Evolutionary conservation across 2,329 filamentous ascomycete species (phyloP).

Genomic region (Byssochlamys sp.): DNA sequence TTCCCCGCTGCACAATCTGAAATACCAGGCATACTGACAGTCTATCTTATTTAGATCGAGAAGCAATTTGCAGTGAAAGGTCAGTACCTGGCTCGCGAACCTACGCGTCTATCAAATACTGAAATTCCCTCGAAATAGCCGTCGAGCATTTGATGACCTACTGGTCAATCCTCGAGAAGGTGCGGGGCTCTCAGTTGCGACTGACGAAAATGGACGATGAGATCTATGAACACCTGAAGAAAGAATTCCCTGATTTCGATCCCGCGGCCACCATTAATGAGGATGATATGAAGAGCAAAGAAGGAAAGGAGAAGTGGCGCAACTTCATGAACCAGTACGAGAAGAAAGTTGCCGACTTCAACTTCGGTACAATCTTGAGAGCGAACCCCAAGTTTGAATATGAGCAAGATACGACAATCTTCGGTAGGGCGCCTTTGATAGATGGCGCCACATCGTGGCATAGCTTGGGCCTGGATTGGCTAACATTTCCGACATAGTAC

Average conservation of each 20-base stretch:
- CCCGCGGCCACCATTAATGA: conserved; percentile 71
- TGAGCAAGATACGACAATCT: conserved; percentile 79
- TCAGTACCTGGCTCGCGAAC: conserved; percentile 26
- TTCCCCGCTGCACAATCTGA: background rate
- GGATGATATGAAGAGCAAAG: conserved; percentile 94
- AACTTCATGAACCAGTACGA: conserved; percentile 90
- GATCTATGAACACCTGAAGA: conserved; percentile 78
- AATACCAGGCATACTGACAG: conserved; percentile 2
- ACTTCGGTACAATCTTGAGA: conserved; percentile 91
- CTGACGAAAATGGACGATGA: conserved; percentile 93
- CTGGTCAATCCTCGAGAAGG: conserved; percentile 87
- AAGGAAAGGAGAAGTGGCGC: conserved; percentile 87
- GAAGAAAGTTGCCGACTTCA: conserved; percentile 91
- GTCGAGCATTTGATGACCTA: conserved; percentile 96
- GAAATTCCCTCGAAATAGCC: conserved; percentile 35
- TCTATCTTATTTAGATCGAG: conserved; percentile 60
- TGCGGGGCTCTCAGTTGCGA: conserved; percentile 77
- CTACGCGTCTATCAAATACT: background rate
- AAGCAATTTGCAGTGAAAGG: conserved; percentile 98
- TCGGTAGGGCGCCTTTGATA: conserved; percentile 51
- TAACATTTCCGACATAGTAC: conserved; percentile 38
- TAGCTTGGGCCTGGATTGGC: conserved; percentile 3
- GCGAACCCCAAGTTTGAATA: conserved; percentile 72
- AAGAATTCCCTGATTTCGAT: conserved; percentile 88
- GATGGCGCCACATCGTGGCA: background rate